phyloP scores from a whole-genome alignment of 225 moss, liverwort and hornwort species.

The Straminergon stramineum region DNA sequence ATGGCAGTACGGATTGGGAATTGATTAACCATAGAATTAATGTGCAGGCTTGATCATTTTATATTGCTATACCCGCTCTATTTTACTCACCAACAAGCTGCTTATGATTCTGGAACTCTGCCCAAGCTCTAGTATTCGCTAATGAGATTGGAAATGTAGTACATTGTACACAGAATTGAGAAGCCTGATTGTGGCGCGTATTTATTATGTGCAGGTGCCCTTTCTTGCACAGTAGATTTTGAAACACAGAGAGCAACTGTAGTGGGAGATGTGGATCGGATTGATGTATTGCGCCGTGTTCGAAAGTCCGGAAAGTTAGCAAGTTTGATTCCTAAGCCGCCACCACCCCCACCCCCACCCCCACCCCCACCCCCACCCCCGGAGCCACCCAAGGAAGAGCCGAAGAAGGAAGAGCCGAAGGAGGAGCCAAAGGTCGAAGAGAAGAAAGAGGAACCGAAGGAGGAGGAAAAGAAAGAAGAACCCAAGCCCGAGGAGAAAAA shows the following conservation, averaged over 20 bases:
- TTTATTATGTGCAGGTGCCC: slow-evolving; percentile 5
- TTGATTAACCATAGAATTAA: neutral
- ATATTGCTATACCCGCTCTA: neutral
- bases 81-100: neutral
- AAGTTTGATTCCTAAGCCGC: slow-evolving; percentile 30
- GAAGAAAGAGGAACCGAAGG: slow-evolving; percentile 23
- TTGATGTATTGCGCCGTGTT: slow-evolving; percentile 32
- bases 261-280: slow-evolving; percentile 25
- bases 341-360: slow-evolving; percentile 16
- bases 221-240: slow-evolving; percentile 27
- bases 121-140: neutral
- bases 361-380: slow-evolving; percentile 17
- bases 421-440: slow-evolving; percentile 17
- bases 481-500: neutral
- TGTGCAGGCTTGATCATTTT: neutral
- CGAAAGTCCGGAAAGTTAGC: slow-evolving; percentile 44
- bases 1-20: neutral
- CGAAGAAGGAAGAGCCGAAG: slow-evolving; percentile 11
- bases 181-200: neutral
- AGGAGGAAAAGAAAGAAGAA: slow-evolving; percentile 33
- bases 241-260: slow-evolving; percentile 28
- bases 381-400: slow-evolving; percentile 7
- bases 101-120: neutral
- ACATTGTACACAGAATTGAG: neutral
- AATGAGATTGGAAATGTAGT: neutral